Conservation (phyloP, 441 rosid genomes). For the Erodium texanum region DNA sequence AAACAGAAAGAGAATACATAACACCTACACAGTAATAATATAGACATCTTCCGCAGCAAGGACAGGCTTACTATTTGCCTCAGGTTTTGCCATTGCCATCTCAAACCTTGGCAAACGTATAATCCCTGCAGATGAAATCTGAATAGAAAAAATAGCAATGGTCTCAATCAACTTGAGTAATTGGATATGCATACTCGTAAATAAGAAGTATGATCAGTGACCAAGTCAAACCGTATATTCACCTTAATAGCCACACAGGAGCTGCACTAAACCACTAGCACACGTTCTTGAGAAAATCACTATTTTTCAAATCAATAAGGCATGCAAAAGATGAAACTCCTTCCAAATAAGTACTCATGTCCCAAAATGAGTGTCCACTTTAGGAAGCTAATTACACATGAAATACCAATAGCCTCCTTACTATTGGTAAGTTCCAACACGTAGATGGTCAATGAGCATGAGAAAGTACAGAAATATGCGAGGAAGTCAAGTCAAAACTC, state of each 20-base stretch:
- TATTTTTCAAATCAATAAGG: not conserved
- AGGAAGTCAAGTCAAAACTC: not conserved
- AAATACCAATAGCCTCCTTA: not conserved
- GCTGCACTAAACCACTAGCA: not conserved
- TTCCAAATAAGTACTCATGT: not conserved
- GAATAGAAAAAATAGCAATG: conserved; percentile 29
- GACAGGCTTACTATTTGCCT: conserved; percentile 80
- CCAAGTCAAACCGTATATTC: not conserved
- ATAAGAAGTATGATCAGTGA: not conserved
- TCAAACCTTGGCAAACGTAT: conserved; percentile 90
- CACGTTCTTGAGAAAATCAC: conserved; percentile 1
- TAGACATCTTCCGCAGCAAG: conserved; percentile 74
- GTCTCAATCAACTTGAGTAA: conserved; percentile 17
- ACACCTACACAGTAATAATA: conserved; percentile 79
- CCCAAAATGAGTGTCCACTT: not conserved
- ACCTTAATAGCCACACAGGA: not conserved
- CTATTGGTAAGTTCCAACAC: not conserved
- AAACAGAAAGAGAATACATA: conserved; percentile 4
- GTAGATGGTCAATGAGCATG: not conserved
- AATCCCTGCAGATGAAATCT: conserved; percentile 91
- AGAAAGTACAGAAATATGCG: not conserved
- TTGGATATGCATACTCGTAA: not conserved
- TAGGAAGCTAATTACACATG: not conserved
- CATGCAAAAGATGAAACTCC: not conserved
- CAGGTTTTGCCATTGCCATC: conserved; percentile 85